A percentile compares a stretch with the other conserved stretches of the same genome.
Conservation (phyloP, 345 rosid species). For the Eucalyptus regnans region DNA sequence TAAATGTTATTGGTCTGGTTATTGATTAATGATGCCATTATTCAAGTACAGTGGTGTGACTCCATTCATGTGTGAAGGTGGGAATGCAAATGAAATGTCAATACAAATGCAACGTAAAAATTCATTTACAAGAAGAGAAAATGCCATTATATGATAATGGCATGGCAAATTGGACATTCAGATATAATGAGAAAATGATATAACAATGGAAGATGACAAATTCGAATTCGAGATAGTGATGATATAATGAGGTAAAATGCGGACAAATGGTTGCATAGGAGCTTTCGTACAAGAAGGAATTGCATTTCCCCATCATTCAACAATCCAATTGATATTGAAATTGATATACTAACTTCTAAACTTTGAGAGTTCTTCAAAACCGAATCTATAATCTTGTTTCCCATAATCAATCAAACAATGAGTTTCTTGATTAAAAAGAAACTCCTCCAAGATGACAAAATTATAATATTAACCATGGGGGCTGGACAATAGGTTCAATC, state of each 20-base stretch:
- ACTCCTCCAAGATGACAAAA: neutral
- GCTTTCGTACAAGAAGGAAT: neutral
- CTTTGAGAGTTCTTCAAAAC: neutral
- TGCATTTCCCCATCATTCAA: neutral
- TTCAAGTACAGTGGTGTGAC: neutral
- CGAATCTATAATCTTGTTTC: neutral
- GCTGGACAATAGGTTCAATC: neutral
- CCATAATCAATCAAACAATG: neutral
- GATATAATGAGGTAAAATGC: neutral
- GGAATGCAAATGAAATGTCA: neutral
- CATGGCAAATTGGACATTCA: neutral
- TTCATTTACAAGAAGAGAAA: neutral
- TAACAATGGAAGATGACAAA: neutral
- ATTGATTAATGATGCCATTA: neutral
- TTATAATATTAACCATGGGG: neutral
- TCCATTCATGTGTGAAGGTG: neutral
- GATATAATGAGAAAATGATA: neutral
- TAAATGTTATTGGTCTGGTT: neutral
- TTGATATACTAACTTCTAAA: neutral
- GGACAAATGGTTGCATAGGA: neutral
- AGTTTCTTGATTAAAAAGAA: neutral
- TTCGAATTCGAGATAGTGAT: neutral
- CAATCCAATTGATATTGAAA: neutral
- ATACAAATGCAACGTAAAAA: neutral
- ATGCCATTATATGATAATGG: neutral